Conservation (phyloP, 2,329 filamentous ascomycete genomes). For the Xylaria sp. region DNA sequence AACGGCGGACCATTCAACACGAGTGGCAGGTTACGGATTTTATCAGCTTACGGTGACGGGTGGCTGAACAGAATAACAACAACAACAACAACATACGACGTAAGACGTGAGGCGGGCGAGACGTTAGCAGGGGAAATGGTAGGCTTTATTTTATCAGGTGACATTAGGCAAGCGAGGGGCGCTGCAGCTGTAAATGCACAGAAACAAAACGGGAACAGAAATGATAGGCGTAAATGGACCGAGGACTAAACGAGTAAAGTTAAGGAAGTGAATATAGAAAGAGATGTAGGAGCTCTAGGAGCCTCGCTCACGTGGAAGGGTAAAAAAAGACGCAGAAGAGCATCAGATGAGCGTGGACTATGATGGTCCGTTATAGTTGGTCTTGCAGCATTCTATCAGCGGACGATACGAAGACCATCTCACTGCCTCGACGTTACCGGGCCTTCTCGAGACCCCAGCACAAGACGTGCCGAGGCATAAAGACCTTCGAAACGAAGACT, state of each 20-base stretch:
- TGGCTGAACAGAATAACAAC: background rate
- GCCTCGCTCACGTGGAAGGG: constrained; percentile 60
- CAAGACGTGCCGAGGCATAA: constrained; percentile 50
- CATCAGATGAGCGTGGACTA: constrained; percentile 62
- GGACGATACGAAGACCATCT: constrained; percentile 40
- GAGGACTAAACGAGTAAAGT: background rate
- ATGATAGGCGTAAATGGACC: background rate
- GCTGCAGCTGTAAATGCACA: constrained; percentile 18
- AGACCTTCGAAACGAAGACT: constrained; percentile 51
- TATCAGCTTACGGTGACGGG: constrained; percentile 2
- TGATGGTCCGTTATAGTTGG: constrained; percentile 59
- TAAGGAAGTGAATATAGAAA: background rate
- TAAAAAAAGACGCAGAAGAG: constrained; percentile 37
- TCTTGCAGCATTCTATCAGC: constrained; percentile 56
- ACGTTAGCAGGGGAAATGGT: constrained; percentile 11
- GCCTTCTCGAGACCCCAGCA: constrained; percentile 50
- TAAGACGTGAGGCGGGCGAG: constrained; percentile 5
- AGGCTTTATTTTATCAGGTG: constrained; percentile 21
- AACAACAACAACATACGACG: constrained; percentile 15
- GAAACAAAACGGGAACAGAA: background rate
- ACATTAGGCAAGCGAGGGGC: constrained; percentile 2
- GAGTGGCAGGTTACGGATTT: constrained; percentile 2
- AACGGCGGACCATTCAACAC: background rate
- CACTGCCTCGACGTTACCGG: constrained; percentile 42
- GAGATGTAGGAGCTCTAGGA: constrained; percentile 62